phyloP scores from a whole-genome alignment of 202 grass and related monocot genomes.

The Panicum virgatum region DNA sequence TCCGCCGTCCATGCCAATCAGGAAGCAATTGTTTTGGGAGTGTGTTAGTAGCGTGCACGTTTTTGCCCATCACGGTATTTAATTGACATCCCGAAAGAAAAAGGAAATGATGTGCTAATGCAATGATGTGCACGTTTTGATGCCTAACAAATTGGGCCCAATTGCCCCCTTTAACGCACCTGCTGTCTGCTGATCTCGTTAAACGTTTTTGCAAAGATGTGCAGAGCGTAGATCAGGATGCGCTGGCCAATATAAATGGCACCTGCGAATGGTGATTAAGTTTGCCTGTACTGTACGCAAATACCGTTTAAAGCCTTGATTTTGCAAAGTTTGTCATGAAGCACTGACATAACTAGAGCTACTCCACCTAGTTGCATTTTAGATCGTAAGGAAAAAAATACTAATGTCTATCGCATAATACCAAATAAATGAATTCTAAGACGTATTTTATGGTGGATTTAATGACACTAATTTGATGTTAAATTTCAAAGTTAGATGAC shows the following conservation, averaged over 20 bases:
- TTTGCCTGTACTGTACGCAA: not conserved
- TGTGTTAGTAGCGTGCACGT: constrained; percentile 34
- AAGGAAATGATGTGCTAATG: not conserved
- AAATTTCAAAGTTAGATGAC: no score
- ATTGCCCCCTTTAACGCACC: not conserved
- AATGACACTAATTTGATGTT: no score
- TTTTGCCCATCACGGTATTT: constrained; percentile 22
- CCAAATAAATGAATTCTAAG: no score
- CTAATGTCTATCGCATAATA: no score
- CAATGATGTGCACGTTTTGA: constrained; percentile 23
- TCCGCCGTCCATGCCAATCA: not conserved
- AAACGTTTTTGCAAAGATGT: not conserved
- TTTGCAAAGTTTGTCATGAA: not conserved
- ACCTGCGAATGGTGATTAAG: not conserved
- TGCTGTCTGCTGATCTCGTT: not conserved
- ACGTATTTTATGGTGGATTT: no score
- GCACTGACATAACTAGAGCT: not conserved
- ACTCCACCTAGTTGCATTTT: no score
- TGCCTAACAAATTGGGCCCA: constrained; percentile 1
- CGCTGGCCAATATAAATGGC: not conserved
- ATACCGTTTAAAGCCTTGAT: not conserved
- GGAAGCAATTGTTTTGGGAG: not conserved
- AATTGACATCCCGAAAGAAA: not conserved
- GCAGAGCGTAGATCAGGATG: not conserved
- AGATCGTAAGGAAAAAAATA: no score